These are phyloP conservation scores for Iris macrosiphon DNA, from an alignment of 106 monocot genomes.

Conservation along the genomic window DNA sequence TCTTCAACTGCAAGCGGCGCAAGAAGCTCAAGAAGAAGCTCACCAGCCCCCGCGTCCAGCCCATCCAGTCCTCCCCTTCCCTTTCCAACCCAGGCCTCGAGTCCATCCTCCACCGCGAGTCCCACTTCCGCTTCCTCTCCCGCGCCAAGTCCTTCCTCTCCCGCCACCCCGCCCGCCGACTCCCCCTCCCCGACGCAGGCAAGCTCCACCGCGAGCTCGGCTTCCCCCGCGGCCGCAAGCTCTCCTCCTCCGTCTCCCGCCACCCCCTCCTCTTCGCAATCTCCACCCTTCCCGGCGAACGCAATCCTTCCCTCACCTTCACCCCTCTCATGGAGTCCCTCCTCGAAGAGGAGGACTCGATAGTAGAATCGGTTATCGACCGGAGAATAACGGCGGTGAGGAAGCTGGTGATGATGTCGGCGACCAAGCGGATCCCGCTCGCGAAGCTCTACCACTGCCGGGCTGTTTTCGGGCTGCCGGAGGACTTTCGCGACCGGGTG, in stretches of 20 bases:
- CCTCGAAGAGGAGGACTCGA: slow-evolving; percentile 42
- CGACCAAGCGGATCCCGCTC: slow-evolving; percentile 50
- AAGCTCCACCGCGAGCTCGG: slow-evolving; percentile 71
- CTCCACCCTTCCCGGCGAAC: slow-evolving; percentile 24
- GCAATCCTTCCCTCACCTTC: slow-evolving; percentile 33
- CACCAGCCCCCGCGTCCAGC: slow-evolving; percentile 48
- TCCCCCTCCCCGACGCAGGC: slow-evolving; percentile 53
- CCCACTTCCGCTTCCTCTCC: slow-evolving; percentile 69
- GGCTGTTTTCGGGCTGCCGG: slow-evolving; percentile 58
- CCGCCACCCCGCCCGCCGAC: slow-evolving; percentile 25
- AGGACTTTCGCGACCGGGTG: slow-evolving; percentile 86
- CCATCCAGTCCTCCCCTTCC: slow-evolving; percentile 39
- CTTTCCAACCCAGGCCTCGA: slow-evolving; percentile 38
- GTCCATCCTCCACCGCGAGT: slow-evolving; percentile 42
- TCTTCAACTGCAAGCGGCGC: slow-evolving; percentile 47
- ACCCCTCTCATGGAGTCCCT: slow-evolving; percentile 64
- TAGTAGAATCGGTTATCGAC: slow-evolving; percentile 31
- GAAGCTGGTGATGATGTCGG: slow-evolving; percentile 87
- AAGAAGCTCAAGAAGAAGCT: slow-evolving; percentile 74
- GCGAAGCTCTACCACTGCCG: slow-evolving; percentile 87
- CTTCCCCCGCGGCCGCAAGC: slow-evolving; percentile 67
- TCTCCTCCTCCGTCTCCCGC: slow-evolving; percentile 25
- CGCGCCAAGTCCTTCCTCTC: slow-evolving; percentile 67
- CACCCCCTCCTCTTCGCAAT: slow-evolving; percentile 59
- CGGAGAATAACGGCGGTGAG: slow-evolving; percentile 36